Base-by-base conservation (phyloP, 2,329 filamentous ascomycete species). In the Aspergillus spinulosporus region DNA sequence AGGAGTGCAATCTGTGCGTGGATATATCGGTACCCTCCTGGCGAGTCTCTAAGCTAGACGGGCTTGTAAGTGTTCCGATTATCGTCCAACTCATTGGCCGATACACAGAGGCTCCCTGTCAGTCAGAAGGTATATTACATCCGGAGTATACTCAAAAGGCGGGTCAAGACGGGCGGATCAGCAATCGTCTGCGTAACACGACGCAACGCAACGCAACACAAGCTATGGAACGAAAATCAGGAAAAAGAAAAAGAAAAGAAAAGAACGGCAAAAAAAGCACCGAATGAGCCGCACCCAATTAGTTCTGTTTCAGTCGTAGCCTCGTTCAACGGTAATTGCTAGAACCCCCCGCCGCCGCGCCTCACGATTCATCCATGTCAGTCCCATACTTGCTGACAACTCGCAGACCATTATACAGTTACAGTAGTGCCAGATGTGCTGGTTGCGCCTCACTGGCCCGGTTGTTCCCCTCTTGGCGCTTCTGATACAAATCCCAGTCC, bases 241-340 rank as follows among this genome's bases (percentile, higher is more conserved):
- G n/a, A 44, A 46, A 26, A 28, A 39, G 21, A 21, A 21, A 21
- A 21, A 21, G 21, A 21, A 43, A 42, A n/a, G 21, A 21, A 21
- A 21, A 48, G 5, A 44, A 54, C 47, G 44, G 12, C 50, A 46
- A 55, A 59, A 54, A 57, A 52, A 56, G 48, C 54, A 58, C 37
- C 54, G 40, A 48, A 61, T 52, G 62, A 64, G 62, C 62, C 62
- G 62, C 62, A 64, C 59, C 62, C 62, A 64, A 63, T 62, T 63
- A 57, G 48, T 54, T 15, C 40, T 15, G 40, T 48, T 58, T 28
- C 28, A 29, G 32, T 43, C 29, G n/a, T 6, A 14, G 21, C 26
- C 39, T 34, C 36, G 15, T 28, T 36, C 36, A 28, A 15, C 26
- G 12, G 42, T 45, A 29, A 45, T 12, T 28, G 11, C 6, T 45